Evolutionary conservation across 108 stramenopile genomes (phyloP).

Genomic region (Fistulifera pelliculosa): DNA sequence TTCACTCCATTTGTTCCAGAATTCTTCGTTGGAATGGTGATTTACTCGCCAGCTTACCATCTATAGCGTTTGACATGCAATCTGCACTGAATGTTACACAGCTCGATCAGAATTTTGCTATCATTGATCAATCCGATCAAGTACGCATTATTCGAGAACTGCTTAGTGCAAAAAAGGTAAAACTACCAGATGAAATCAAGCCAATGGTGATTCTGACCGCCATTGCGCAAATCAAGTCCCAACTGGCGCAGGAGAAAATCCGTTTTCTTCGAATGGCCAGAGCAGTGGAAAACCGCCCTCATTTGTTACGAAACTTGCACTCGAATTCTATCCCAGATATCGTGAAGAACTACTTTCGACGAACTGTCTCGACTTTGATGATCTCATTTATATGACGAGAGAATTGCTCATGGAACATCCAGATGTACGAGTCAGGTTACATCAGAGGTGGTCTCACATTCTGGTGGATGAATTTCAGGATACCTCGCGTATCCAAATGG

Average conservation of each 20-base stretch:
- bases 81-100: constrained; percentile 9
- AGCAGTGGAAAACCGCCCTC: constrained; percentile 4
- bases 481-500: constrained; percentile 59
- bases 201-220: constrained; percentile 48
- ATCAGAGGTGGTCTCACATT: constrained; percentile 63
- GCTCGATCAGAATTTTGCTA: constrained; percentile 58
- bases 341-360: constrained; percentile 46
- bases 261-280: constrained; percentile 18
- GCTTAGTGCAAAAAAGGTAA: constrained; percentile 21
- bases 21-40: constrained; percentile 64
- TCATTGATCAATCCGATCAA: constrained; percentile 64
- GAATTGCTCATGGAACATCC: constrained; percentile 44
- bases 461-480: constrained; percentile 89
- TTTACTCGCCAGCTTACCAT: constrained; percentile 38
- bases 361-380: constrained; percentile 89
- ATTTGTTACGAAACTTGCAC: constrained; percentile 31
- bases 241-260: constrained; percentile 18
- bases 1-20: constrained; percentile 81
- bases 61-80: constrained; percentile 27
- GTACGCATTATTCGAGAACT: constrained; percentile 54
- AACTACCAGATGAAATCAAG: constrained; percentile 23
- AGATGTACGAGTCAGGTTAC: constrained; percentile 35
- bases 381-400: constrained; percentile 74
- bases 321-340: constrained; percentile 48
- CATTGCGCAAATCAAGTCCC: constrained; percentile 32